A percentile compares a stretch with the other conserved stretches of the same genome.
These are phyloP conservation scores for Vachellia collinsii DNA, from an alignment of 306 rosid genomes.

Conservation along the genomic window DNA sequence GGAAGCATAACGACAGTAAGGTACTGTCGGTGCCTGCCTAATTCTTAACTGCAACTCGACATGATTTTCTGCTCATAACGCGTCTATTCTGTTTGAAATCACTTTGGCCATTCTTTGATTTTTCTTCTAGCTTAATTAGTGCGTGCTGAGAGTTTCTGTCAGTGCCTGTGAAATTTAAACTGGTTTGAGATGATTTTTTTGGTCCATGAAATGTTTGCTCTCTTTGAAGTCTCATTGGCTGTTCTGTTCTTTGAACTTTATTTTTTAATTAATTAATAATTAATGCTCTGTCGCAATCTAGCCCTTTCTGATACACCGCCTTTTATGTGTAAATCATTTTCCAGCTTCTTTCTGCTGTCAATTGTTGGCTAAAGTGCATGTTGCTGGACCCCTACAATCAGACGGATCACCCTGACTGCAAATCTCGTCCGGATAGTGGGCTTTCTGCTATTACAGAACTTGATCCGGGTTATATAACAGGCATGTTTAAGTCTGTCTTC, in stretches of 20 bases:
- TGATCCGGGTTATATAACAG: constrained; percentile 98
- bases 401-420: constrained; percentile 93
- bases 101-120: background rate
- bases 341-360: constrained; percentile 95
- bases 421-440: constrained; percentile 96
- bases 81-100: background rate
- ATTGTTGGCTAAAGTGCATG: constrained; percentile 98
- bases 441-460: constrained; percentile 98
- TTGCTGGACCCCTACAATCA: constrained; percentile 87
- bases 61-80: background rate
- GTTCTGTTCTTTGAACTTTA: background rate
- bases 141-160: background rate
- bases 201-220: background rate
- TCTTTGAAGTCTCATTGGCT: background rate
- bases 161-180: background rate
- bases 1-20: background rate
- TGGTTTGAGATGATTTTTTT: background rate
- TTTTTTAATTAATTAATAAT: background rate
- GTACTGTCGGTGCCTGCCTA: background rate
- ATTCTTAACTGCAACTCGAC: background rate
- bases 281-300: background rate
- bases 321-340: constrained; percentile 20
- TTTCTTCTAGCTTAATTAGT: background rate
- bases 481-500: constrained; percentile 35
- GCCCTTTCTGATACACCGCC: background rate